These are phyloP conservation scores for Euptelea pleiosperma DNA, from an alignment of 164 flowering plant species.

Conservation along the genomic window DNA sequence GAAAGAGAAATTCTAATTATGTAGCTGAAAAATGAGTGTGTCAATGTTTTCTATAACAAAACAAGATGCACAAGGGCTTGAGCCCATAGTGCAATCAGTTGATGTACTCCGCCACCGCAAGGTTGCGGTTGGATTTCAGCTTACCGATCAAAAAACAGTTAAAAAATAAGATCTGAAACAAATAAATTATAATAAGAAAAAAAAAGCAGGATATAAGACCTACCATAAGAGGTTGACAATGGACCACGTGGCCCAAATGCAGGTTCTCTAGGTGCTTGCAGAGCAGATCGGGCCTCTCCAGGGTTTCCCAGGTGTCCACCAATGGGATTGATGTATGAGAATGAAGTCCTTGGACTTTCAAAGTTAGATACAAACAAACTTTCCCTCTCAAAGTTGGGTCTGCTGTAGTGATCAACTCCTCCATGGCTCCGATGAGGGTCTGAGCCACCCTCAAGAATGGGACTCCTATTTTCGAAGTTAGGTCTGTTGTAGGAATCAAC, in stretches of 20 bases:
- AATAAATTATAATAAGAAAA: background rate
- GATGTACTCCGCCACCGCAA: no score
- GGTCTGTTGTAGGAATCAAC: constrained; percentile 8
- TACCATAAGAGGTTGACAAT: constrained; percentile 19
- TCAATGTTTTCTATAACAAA: no score
- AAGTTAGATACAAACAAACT: constrained; percentile 9
- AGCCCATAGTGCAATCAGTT: no score
- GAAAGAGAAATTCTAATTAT: no score
- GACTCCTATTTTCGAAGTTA: constrained; percentile 5
- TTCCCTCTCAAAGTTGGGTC: constrained; percentile 1
- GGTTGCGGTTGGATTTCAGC: no score
- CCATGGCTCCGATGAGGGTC: constrained; percentile 12
- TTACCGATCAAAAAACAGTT: no score
- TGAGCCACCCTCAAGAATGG: background rate
- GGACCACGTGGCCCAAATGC: constrained; percentile 9
- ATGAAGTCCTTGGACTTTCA: constrained; percentile 12
- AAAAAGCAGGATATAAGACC: background rate
- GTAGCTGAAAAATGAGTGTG: no score
- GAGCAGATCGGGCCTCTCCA: constrained; percentile 6
- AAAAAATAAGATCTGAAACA: background rate
- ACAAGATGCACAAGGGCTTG: no score
- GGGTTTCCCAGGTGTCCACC: constrained; percentile 9
- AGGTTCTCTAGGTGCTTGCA: constrained; percentile 22
- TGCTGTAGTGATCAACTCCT: background rate
- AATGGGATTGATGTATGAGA: constrained; percentile 1